Conservation (phyloP, 2,329 filamentous ascomycete species). For the Cladophialophora exuberans region DNA sequence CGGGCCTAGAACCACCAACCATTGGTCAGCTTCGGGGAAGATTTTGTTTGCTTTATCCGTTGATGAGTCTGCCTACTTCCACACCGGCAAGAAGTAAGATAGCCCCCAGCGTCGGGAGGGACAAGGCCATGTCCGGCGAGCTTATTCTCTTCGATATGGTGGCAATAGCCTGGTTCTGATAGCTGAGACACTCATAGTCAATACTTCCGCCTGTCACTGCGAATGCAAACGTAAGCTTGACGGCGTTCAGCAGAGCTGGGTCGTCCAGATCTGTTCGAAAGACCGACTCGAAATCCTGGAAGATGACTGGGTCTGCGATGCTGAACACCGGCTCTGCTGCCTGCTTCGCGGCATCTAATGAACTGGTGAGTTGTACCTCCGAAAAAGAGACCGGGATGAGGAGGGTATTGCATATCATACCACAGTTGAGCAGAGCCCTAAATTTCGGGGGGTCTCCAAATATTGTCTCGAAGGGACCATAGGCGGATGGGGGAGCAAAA, state of each 20-base stretch:
- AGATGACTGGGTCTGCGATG: constrained; percentile 40
- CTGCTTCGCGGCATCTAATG: constrained; percentile 24
- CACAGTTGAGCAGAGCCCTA: too few relatives aligned
- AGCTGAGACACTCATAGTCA: constrained; percentile 41
- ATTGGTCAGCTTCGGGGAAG: too few relatives aligned
- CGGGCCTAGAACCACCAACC: too few relatives aligned
- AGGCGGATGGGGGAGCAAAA: too few relatives aligned
- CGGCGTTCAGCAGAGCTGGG: constrained; percentile 44
- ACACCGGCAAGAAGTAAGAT: constrained; percentile 50
- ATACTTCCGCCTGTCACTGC: constrained; percentile 34
- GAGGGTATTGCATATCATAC: neutral
- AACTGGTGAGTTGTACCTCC: neutral
- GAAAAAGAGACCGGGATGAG: neutral
- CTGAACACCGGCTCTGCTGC: constrained; percentile 44
- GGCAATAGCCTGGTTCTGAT: constrained; percentile 41
- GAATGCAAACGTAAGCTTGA: constrained; percentile 46
- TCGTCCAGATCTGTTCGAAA: constrained; percentile 41
- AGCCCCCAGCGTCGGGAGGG: constrained; percentile 46
- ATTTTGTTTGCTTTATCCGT: too few relatives aligned
- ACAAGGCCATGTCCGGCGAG: constrained; percentile 34
- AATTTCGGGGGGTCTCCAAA: too few relatives aligned
- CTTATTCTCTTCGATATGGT: constrained; percentile 42
- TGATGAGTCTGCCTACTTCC: constrained; percentile 43
- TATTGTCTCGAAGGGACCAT: too few relatives aligned
- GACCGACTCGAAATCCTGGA: constrained; percentile 44